These are phyloP conservation scores for Candida vartiovaarae DNA, from an alignment of 805 yeast genomes.

Conservation along the genomic window DNA sequence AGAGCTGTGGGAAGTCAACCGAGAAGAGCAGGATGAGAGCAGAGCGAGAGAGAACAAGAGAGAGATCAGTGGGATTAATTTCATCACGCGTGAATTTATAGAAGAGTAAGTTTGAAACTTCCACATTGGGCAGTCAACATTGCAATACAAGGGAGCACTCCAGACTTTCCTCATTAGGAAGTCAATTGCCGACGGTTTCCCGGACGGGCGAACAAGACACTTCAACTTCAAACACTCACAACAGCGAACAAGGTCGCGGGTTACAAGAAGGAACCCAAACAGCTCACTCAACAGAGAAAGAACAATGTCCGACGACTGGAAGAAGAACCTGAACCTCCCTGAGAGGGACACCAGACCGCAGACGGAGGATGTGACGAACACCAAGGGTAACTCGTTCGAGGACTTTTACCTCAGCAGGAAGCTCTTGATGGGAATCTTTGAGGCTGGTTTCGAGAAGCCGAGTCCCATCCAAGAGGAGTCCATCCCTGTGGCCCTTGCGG, in stretches of 20 bases:
- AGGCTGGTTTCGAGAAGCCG: slow-evolving; percentile 97
- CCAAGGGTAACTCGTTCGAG: slow-evolving; percentile 88
- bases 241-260: no score
- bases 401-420: slow-evolving; percentile 90
- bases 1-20: no score
- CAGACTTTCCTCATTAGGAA: no score
- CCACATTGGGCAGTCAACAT: not conserved
- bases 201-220: no score
- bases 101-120: not conserved
- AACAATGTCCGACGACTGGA: slow-evolving; percentile 59
- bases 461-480: slow-evolving; percentile 97
- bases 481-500: slow-evolving; percentile 91
- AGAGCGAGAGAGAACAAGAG: not conserved
- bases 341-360: slow-evolving; percentile 88
- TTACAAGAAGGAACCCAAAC: no score
- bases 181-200: no score
- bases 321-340: slow-evolving; percentile 65
- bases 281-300: not conserved
- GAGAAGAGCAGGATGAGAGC: not conserved
- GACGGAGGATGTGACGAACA: slow-evolving; percentile 90
- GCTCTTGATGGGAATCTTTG: slow-evolving; percentile 95
- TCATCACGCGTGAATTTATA: no score
- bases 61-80: not conserved
- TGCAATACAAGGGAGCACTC: no score
- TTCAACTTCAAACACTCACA: no score